A percentile compares a stretch with the other conserved stretches of the same genome.
Conservation (phyloP, 441 rosid genomes). For the Populus hybrid region DNA sequence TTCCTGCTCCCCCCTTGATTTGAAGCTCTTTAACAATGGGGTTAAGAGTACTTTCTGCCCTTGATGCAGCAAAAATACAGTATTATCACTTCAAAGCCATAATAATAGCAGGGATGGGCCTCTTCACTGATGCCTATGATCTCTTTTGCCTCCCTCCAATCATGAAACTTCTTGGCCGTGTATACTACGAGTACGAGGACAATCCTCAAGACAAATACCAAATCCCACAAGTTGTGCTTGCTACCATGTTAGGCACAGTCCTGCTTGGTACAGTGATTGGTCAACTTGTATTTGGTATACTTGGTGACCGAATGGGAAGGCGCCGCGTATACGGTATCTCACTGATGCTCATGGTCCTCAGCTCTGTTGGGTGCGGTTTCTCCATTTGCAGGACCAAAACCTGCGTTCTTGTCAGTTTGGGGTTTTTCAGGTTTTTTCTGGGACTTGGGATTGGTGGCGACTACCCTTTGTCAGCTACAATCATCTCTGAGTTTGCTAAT, state of each 20-base stretch:
- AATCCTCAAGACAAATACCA: not conserved
- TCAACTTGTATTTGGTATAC: slow-evolving; percentile 55
- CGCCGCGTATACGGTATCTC: slow-evolving; percentile 61
- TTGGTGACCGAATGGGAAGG: slow-evolving; percentile 63
- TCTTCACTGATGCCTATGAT: slow-evolving; percentile 79
- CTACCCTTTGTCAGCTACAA: slow-evolving; percentile 70
- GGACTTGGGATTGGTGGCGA: slow-evolving; percentile 75
- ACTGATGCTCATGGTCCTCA: slow-evolving; percentile 47
- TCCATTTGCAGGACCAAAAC: slow-evolving; percentile 48
- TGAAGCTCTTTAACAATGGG: slow-evolving; percentile 19
- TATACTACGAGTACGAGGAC: slow-evolving; percentile 38
- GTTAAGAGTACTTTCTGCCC: slow-evolving; percentile 56
- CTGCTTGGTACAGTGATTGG: slow-evolving; percentile 61
- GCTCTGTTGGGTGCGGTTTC: slow-evolving; percentile 66
- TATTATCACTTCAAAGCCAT: slow-evolving; percentile 81
- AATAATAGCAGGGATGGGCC: slow-evolving; percentile 78
- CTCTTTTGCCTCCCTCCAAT: slow-evolving; percentile 74
- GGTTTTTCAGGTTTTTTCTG: slow-evolving; percentile 45
- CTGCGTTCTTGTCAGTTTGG: slow-evolving; percentile 46
- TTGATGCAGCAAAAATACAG: slow-evolving; percentile 59
- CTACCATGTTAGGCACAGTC: slow-evolving; percentile 39
- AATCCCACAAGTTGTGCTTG: slow-evolving; percentile 19
- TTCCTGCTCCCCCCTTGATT: not conserved
- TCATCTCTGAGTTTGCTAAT: slow-evolving; percentile 83
- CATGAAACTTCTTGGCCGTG: slow-evolving; percentile 44